Evolutionary conservation across 2,329 filamentous ascomycete species (phyloP), one percentile per base, ranked within the genome.

Genomic region (Cytospora mali): DNA sequence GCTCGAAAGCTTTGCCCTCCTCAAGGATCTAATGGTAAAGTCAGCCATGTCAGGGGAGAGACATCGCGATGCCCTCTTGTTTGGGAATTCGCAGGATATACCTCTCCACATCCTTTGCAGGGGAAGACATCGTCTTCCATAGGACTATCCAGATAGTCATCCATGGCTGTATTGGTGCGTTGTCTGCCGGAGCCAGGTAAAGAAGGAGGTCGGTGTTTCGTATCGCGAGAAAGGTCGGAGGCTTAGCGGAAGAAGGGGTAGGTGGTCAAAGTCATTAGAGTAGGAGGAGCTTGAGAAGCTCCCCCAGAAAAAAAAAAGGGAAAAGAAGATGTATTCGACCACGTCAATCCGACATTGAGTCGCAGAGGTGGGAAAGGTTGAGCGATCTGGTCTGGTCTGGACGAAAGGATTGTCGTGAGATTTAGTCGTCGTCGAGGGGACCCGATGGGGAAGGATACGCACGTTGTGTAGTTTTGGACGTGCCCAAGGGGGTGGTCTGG

Each of bases 1-100:
- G 84, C 80, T 99, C 95, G 72, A 97, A 99, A 58, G 95, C 95
- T 78, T 98, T 98, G 71, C 95, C 95, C 83, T 99, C 95, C 77
- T 99, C 95, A 23, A 99, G 85, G 69, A 98, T 97, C 93, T 97
- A 75, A 62, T 35, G 25, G 14, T 18, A 39, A 27, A 46, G 56
- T 65, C 57, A 65, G 63, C 29, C 21, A 54, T 49, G 50, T 63
- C 62, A 62, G 61, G 25, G 39, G 52, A 55, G 35, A 62, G 31
- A 55, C 54, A 64, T 56, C 65, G 66, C 66, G 71, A 71, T 58
- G 73, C 82, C 33, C 23, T 18, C 29, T 18, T 28, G 33, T 28
- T n/a, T 18, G 54, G 42, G 23, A 53, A 3, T 21, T 35, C 13
- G 50, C 21, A 35, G 42, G n/a, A 25, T 48, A 71, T 82, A 96